A percentile compares a stretch with the other conserved stretches of the same genome.
Evolutionary conservation across 202 grass and related monocot species (phyloP).

Genomic region (Bolboschoenoplectus hybrid): DNA sequence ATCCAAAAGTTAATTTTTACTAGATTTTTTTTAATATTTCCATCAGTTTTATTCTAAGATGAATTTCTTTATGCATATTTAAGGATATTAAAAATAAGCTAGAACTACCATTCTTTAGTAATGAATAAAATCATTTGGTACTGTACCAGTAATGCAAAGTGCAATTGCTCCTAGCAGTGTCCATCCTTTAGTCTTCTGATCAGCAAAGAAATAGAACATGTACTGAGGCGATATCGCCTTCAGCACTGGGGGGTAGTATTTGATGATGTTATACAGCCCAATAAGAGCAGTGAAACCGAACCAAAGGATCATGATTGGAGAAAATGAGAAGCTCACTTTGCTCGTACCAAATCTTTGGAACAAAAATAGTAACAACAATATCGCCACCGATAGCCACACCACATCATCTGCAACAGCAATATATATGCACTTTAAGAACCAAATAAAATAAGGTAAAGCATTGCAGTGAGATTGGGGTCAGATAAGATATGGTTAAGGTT

Average conservation of each 20-base stretch:
- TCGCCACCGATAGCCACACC: constrained; percentile 59
- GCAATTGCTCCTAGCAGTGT: constrained; percentile 64
- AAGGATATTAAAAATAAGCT: background rate
- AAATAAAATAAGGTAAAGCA: constrained; percentile 1
- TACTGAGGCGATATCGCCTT: constrained; percentile 70
- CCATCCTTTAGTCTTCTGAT: constrained; percentile 64
- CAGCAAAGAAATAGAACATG: constrained; percentile 61
- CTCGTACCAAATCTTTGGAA: constrained; percentile 66
- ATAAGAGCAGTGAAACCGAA: constrained; percentile 49
- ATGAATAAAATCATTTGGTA: constrained; percentile 2
- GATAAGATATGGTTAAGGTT: background rate
- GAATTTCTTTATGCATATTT: background rate
- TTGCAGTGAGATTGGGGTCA: background rate
- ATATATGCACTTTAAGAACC: background rate
- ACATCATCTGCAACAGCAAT: constrained; percentile 59
- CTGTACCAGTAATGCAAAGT: constrained; percentile 79
- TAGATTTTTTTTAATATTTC: background rate
- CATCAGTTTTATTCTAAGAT: background rate
- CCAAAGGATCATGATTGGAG: constrained; percentile 81
- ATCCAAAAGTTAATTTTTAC: background rate
- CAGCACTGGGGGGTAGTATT: constrained; percentile 60
- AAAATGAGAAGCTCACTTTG: constrained; percentile 82
- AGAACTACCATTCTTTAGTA: background rate
- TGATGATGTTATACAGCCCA: constrained; percentile 77
- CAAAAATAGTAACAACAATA: constrained; percentile 62